Evolutionary conservation across 768 basidiomycete genomes (phyloP).

Genomic region (Coprinopsis sp.): DNA sequence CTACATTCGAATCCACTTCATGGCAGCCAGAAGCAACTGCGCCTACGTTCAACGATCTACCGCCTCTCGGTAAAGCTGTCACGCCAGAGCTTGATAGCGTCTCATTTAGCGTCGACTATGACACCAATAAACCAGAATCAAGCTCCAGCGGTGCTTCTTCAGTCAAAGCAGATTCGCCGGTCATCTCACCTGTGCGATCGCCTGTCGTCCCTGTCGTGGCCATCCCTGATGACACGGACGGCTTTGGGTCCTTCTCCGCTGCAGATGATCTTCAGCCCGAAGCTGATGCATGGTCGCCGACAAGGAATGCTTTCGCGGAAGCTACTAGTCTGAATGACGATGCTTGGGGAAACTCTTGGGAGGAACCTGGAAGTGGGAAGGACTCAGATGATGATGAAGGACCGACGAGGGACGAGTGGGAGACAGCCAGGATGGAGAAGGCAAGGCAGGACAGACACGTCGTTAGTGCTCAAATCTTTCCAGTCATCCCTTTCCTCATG

Average conservation of each 20-base stretch:
- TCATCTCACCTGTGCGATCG: slow-evolving; percentile 5
- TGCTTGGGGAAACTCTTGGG: slow-evolving; percentile 45
- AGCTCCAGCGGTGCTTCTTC: no score
- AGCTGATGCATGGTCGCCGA: slow-evolving; percentile 33
- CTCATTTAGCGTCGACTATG: not conserved
- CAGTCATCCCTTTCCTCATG: slow-evolving; percentile 17
- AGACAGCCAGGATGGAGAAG: slow-evolving; percentile 52
- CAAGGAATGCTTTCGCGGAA: slow-evolving; percentile 18
- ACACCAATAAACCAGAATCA: no score
- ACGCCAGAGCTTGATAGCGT: not conserved
- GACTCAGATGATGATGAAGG: slow-evolving; percentile 21
- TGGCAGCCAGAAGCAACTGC: not conserved
- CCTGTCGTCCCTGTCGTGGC: not conserved
- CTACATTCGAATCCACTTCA: not conserved
- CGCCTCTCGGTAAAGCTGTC: not conserved
- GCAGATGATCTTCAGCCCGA: slow-evolving; percentile 30
- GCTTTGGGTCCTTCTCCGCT: slow-evolving; percentile 57
- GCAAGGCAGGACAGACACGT: slow-evolving; percentile 57
- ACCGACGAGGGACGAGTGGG: slow-evolving; percentile 71
- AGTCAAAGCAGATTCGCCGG: no score
- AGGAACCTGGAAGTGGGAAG: slow-evolving; percentile 16
- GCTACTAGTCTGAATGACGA: slow-evolving; percentile 18
- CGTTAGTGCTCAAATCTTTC: slow-evolving; percentile 40
- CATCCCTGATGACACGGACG: slow-evolving; percentile 42
- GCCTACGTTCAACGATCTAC: not conserved